Conservation (phyloP, 1,139 yeast genomes). For the Sporopachydermia cereana region DNA sequence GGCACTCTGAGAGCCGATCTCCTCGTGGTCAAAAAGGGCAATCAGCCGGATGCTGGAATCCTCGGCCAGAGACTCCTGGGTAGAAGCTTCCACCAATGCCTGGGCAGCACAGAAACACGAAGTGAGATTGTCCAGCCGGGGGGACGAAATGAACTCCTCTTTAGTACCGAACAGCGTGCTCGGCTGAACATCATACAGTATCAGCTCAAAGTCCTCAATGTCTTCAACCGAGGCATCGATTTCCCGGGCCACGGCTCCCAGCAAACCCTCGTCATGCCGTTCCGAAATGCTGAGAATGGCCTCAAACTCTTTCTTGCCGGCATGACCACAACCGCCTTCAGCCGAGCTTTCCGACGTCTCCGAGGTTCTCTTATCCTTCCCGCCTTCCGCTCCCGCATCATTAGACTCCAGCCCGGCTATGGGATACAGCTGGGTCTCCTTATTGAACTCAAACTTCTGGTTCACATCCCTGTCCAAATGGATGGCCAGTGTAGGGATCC, state of each 20-base stretch:
- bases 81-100: slow-evolving; percentile 51
- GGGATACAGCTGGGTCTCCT: slow-evolving; percentile 78
- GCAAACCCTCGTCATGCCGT: slow-evolving; percentile 66
- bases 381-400: background rate
- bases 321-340: slow-evolving; percentile 30
- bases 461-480: slow-evolving; percentile 75
- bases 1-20: slow-evolving; percentile 84
- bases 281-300: slow-evolving; percentile 54
- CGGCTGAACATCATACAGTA: slow-evolving; percentile 77
- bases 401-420: slow-evolving; percentile 58
- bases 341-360: slow-evolving; percentile 14
- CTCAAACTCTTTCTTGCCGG: slow-evolving; percentile 44
- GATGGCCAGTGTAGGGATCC: slow-evolving; percentile 92
- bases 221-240: slow-evolving; percentile 36
- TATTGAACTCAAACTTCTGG: slow-evolving; percentile 76
- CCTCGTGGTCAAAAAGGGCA: slow-evolving; percentile 90
- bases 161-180: slow-evolving; percentile 79
- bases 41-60: slow-evolving; percentile 57
- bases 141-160: slow-evolving; percentile 85
- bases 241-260: slow-evolving; percentile 59
- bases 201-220: slow-evolving; percentile 83
- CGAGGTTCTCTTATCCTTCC: slow-evolving; percentile 15
- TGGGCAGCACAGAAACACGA: slow-evolving; percentile 73
- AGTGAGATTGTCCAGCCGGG: slow-evolving; percentile 85
- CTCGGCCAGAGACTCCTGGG: slow-evolving; percentile 25